phyloP scores from a whole-genome alignment of 2,329 filamentous ascomycete species.

The Chaetomiaceae sp. region DNA sequence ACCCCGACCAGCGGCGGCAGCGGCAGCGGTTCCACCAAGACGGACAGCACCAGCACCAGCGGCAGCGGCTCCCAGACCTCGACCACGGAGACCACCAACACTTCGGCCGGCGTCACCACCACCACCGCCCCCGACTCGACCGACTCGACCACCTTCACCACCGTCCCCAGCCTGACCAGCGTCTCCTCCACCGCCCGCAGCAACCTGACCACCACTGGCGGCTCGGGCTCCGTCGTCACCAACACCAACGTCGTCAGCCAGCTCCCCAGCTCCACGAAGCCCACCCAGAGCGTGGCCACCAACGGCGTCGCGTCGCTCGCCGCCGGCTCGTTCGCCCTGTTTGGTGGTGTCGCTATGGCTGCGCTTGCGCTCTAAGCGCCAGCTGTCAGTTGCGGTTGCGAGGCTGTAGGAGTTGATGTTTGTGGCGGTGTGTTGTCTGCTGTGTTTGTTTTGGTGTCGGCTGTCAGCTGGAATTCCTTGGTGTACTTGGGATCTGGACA shows the following conservation, averaged over 20 bases:
- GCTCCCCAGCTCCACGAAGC: slow-evolving; percentile 4
- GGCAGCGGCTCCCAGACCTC: slow-evolving; percentile 1
- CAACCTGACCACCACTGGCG: slow-evolving; percentile 6
- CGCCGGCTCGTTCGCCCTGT: slow-evolving; percentile 21
- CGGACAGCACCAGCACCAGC: background rate
- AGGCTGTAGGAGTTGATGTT: background rate
- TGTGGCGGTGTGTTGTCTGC: background rate
- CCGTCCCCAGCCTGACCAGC: slow-evolving; percentile 5
- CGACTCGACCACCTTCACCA: slow-evolving; percentile 7
- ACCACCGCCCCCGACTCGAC: slow-evolving; percentile 12
- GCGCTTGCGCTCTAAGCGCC: slow-evolving; percentile 21
- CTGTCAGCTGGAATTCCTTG: background rate
- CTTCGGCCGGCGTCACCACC: slow-evolving; percentile 5
- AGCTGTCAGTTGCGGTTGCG: background rate
- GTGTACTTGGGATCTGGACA: background rate
- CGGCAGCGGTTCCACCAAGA: background rate
- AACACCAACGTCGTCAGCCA: slow-evolving; percentile 16
- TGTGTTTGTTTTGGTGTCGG: background rate
- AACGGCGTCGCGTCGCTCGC: slow-evolving; percentile 39
- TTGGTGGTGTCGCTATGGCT: slow-evolving; percentile 24
- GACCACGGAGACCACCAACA: too few species aligned
- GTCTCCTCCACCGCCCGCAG: slow-evolving; percentile 7
- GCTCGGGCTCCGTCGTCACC: slow-evolving; percentile 12
- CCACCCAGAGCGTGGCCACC: slow-evolving; percentile 22
- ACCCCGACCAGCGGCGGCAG: too few species aligned